A percentile compares a stretch with the other conserved stretches of the same genome.
phyloP scores from a whole-genome alignment of 202 grass and related monocot genomes.

The Schoenoplectus tabernaemontani region DNA sequence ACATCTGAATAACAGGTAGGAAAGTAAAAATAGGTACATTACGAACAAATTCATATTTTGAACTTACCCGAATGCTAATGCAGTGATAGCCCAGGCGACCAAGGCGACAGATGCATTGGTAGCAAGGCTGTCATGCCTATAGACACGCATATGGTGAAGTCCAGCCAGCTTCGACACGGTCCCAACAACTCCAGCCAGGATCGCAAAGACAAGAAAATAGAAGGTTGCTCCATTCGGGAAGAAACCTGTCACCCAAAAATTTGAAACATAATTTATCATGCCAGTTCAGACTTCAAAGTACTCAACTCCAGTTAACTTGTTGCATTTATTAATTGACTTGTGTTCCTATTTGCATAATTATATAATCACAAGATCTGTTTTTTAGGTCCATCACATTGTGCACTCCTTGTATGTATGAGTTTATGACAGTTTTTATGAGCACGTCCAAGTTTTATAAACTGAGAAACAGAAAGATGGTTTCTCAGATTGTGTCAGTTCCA shows the following conservation, averaged over 20 bases:
- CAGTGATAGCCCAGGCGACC: constrained; percentile 57
- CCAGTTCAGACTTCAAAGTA: background rate
- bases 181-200: constrained; percentile 49
- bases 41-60: background rate
- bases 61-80: constrained; percentile 45
- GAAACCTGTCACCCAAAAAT: constrained; percentile 26
- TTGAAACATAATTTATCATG: background rate
- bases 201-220: constrained; percentile 61
- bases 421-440: background rate
- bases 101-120: constrained; percentile 22
- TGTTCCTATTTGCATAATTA: background rate
- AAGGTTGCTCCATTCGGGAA: constrained; percentile 68
- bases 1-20: no score
- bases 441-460: background rate
- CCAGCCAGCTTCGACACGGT: constrained; percentile 51
- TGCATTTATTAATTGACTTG: background rate
- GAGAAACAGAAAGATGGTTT: background rate
- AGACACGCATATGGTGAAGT: constrained; percentile 52
- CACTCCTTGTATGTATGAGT: background rate
- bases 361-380: no score
- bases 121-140: constrained; percentile 42
- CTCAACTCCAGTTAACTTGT: background rate
- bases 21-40: background rate
- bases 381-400: background rate
- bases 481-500: background rate